Evolutionary conservation across 345 rosid species (phyloP).

Genomic region (Ceriops zippeliana): DNA sequence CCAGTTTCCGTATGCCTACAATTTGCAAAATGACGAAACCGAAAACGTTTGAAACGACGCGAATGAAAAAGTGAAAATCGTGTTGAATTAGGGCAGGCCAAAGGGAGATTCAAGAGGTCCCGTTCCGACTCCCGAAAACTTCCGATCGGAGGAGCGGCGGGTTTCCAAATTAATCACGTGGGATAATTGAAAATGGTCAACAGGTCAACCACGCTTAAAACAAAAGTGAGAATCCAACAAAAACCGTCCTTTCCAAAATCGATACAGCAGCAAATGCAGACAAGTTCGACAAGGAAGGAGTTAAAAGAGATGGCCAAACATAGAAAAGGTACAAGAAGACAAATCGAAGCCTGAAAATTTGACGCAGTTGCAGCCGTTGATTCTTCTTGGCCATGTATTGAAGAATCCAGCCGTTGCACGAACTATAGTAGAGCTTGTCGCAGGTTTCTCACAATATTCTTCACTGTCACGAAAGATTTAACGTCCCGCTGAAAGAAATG

Average conservation of each 20-base stretch:
- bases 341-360: neutral
- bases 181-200: neutral
- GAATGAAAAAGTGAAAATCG: too few relatives aligned
- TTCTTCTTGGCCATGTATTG: neutral
- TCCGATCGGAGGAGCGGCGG: too few relatives aligned
- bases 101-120: too few relatives aligned
- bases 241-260: neutral
- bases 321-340: neutral
- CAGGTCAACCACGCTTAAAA: neutral
- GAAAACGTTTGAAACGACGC: too few relatives aligned
- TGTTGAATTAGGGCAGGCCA: too few relatives aligned
- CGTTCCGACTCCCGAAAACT: too few relatives aligned
- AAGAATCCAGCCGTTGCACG: neutral
- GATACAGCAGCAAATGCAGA: neutral
- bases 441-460: constrained; percentile 31
- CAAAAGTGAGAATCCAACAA: neutral
- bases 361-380: neutral
- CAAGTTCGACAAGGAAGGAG: neutral
- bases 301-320: neutral
- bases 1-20: too few relatives aligned
- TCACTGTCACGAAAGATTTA: constrained; percentile 18
- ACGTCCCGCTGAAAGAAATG: constrained; percentile 53
- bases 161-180: neutral
- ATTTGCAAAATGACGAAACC: too few relatives aligned
- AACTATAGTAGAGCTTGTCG: constrained; percentile 18